Evolutionary conservation across 169 alveolate species (phyloP).

Genomic region (Perkinsus marinus): DNA sequence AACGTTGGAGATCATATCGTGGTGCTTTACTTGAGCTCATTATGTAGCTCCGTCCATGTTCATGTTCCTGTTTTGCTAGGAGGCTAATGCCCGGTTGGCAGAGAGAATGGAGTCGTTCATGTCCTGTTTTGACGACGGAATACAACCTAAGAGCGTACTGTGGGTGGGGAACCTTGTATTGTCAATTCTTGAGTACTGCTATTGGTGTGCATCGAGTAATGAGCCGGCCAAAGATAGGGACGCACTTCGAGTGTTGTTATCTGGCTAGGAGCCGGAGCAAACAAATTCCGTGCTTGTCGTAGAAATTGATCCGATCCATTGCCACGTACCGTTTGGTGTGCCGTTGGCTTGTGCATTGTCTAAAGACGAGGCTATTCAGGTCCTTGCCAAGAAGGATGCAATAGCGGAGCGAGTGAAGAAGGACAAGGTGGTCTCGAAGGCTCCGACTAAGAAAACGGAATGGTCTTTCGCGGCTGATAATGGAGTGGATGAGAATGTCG

Average conservation of each 20-base stretch:
- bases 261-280: no score
- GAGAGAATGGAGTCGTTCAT: not conserved
- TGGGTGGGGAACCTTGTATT: not conserved
- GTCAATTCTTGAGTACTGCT: not conserved
- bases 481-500: not conserved
- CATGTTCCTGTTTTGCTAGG: not conserved
- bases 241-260: no score
- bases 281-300: no score
- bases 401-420: not conserved
- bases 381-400: not conserved
- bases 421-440: not conserved
- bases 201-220: no score
- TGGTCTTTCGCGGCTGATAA: not conserved
- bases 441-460: not conserved
- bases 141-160: not conserved
- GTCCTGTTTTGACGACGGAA: not conserved
- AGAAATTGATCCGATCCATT: no score
- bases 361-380: no score
- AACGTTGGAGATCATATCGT: no score
- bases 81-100: not conserved
- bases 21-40: no score
- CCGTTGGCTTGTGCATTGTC: no score
- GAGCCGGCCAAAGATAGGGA: no score
- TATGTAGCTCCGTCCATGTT: no score
- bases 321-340: no score